Base-by-base conservation (phyloP, 2,329 filamentous ascomycete genomes). In the Conoideocrella luteorostrata region DNA sequence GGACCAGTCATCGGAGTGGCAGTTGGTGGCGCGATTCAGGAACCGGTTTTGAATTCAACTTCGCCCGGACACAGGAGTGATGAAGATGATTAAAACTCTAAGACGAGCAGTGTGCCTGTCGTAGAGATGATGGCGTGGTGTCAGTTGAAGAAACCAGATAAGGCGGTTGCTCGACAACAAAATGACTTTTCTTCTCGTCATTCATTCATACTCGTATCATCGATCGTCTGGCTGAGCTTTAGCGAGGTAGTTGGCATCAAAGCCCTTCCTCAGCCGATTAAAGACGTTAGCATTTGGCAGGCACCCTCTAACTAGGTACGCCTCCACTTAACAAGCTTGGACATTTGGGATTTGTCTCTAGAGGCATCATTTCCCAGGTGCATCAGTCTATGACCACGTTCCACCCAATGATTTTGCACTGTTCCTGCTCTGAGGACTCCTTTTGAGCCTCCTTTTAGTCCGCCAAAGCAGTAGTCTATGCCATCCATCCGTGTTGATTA, bases 31-130 rank as follows among this genome's bases (percentile, higher is more conserved):
- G 30, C n/a, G 22, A 24, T 22, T 38, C 36, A 22, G 36, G 13
- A 26, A 22, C 36, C 21, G 13, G 36, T 15, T 23, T 13, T 15
- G 22, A 38, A 24, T 28, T 38, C 36, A 38, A 38, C 36, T 24
- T 38, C 17, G 22, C 37, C n/a, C 23, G 22, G 26, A 26, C 38
- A 41, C n/a, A 29, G 18, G 39, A 33, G 18, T 21, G 29, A 15
- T 32, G 29, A 41, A 6, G 40, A 26, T 39, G 32, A 11, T 21
- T 20, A n/a, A 29, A 40, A 39, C 39, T 42, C 39, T 23, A 29
- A 39, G 52, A 54, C 54, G 51, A 55, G 39, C 55, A 57, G 51
- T 56, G 37, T 53, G 55, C 53, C 55, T 58, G 47, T 50, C 41
- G 47, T 52, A 41, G 47, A 40, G 36, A 38, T 24, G 12, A 7